Base-by-base conservation (phyloP, 73 alveolate species). In the Urostyla sp. region DNA sequence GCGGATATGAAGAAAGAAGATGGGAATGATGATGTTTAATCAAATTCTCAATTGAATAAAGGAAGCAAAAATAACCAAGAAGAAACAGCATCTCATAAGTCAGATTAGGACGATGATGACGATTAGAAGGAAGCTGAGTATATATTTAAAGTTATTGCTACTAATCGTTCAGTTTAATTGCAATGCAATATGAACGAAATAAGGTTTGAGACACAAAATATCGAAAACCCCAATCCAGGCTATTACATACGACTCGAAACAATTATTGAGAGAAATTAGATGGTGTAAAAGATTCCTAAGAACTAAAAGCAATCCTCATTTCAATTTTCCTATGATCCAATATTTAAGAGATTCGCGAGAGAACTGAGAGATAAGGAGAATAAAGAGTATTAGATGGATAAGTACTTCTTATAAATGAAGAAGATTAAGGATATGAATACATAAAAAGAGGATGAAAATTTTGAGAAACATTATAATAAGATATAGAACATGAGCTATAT, bases 331-430 rank as follows among this genome's bases (percentile, higher is more conserved):
- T 77, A 54, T 51, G 75, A 77, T 32, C 81, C 89, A 5, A 51
- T 77, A 0, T 30, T 20, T 23, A 77, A 61, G 35, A 58, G 75
- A 60, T 77, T 54, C 46, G 18, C 18, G 16, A 38, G 89, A 43
- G 89, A 77, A 30, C 81, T 77, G n/a, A 58, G 89, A 51, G 89
- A 77, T 35, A 53, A 61, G 48, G 89, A 77, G n/a, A 77, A 53
- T 46, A 77, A 49, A 36, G 61, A 77, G 0, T 37, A 48, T 3
- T 35, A 37, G 35, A 28, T 2, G 15, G 89, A 77, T 24, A 77
- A 61, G 30, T 31, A 60, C 18, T 77, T n/a, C 60, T 24, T 46
- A 15, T 15, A 37, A 27, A 32, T 77, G 24, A 77, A 60, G 60
- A 58, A 57, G 20, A 20, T 75, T 24, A 75, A 50, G 50, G 79